Base-by-base conservation (phyloP, 108 stramenopile species). In the Cyclotella atomus region DNA sequence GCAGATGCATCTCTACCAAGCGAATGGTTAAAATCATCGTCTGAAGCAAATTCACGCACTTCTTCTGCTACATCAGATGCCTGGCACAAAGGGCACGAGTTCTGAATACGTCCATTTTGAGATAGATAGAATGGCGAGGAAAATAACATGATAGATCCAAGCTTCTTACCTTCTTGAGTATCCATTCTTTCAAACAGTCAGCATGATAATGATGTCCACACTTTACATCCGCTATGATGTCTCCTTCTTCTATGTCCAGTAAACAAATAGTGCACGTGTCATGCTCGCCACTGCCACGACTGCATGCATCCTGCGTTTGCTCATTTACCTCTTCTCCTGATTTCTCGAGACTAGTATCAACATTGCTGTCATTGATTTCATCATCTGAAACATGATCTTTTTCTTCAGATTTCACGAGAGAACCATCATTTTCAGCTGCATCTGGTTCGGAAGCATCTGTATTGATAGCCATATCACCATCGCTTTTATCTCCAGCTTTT, bases 181-280 rank as follows among this genome's bases (percentile, higher is more conserved):
- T 55, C 72, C 72, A 73, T 54, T 73, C 72, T n/a, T 49, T 52
- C 20, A 73, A 65, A 44, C 72, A 73, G 20, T 73, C 54, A 16
- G 72, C 62, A 65, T 73, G 72, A 52, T 73, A 73, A n/a, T 65
- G 16, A 44, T 73, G 72, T 14, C 72, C 72, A 55, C 72, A 73
- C 15, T 54, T 49, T 19, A 73, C 50, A 43, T 73, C 72, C 27
- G 72, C 72, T 32, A 73, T 55, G 17, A 43, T 46, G 55, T 73
- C 72, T 25, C 72, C 63, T 33, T 56, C n/a, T 63, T 65, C 63
- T 38, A 73, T 15, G 4, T 64, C 53, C 2, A 73, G 52, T 16
- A 73, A 54, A 20, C 72, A 73, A 29, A 73, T 73, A 28, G 72
- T 61, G 44, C 72, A 73, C 62, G 56, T 65, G 34, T 65, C 16